Percentiles rank a stretch among this genome's conserved stretches.
Evolutionary conservation across 352 stramenopile species (phyloP).

Genomic region (Phytophthora hibernalis): DNA sequence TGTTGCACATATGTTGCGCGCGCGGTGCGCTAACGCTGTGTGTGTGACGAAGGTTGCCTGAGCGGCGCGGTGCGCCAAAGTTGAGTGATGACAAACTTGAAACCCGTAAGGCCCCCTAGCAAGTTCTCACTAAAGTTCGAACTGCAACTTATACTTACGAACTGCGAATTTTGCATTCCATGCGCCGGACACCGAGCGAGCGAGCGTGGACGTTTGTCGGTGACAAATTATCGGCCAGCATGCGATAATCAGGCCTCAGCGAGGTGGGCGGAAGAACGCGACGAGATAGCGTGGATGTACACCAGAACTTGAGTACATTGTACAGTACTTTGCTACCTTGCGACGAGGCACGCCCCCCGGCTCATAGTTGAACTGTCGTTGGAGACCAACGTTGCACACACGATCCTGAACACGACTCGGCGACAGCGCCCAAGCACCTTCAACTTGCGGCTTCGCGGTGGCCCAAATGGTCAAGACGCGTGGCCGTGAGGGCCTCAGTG

Average conservation of each 20-base stretch:
- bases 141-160: no score
- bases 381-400: background rate
- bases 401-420: background rate
- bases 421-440: background rate
- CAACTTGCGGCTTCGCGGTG: background rate
- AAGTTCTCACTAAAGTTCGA: no score
- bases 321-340: no score
- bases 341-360: background rate
- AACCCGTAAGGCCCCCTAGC: no score
- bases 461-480: background rate
- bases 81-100: no score
- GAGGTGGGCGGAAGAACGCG: background rate
- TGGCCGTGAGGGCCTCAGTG: conserved; percentile 18
- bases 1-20: no score
- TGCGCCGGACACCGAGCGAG: background rate
- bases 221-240: no score
- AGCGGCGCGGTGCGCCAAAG: no score
- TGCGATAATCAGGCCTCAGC: no score
- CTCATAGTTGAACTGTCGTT: background rate
- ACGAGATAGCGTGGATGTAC: background rate
- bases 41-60: no score
- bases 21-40: no score
- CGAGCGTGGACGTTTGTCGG: background rate
- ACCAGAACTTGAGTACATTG: background rate
- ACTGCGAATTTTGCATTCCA: background rate